These are phyloP conservation scores for Backusella tuberculispora DNA, from an alignment of 192 early-diverging fungal genomes.

Conservation along the genomic window DNA sequence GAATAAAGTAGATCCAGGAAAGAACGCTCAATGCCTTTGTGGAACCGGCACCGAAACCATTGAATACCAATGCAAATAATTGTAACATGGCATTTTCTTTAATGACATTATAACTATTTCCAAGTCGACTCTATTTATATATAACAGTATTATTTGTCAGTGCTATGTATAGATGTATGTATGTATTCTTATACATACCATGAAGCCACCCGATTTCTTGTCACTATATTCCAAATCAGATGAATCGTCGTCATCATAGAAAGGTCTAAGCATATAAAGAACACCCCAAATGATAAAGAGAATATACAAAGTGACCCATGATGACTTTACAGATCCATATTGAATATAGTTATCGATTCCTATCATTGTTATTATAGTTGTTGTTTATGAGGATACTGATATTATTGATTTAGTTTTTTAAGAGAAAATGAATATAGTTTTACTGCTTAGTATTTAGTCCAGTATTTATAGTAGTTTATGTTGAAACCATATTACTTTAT, in stretches of 20 bases:
- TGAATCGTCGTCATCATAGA: background rate
- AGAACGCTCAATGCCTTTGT: background rate
- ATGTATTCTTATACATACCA: background rate
- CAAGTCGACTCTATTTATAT: slow-evolving; percentile 2
- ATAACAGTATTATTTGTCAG: too few species aligned
- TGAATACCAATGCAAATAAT: background rate
- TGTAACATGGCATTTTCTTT: background rate
- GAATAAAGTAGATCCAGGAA: background rate
- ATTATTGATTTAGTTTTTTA: too few species aligned
- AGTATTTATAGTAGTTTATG: background rate
- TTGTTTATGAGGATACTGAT: too few species aligned
- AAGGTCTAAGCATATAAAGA: background rate
- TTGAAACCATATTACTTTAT: background rate
- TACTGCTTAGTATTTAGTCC: too few species aligned
- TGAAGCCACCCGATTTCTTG: background rate
- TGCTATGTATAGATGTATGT: too few species aligned
- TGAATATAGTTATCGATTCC: background rate
- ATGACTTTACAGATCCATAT: background rate
- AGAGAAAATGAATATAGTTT: too few species aligned
- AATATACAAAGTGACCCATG: background rate
- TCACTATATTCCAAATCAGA: background rate
- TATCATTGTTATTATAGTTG: background rate
- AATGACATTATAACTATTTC: background rate
- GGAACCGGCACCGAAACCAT: background rate
- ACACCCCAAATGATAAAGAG: background rate